These are phyloP conservation scores for Geotrichum aggregatum DNA, from an alignment of 1,139 yeast genomes.

Conservation along the genomic window DNA sequence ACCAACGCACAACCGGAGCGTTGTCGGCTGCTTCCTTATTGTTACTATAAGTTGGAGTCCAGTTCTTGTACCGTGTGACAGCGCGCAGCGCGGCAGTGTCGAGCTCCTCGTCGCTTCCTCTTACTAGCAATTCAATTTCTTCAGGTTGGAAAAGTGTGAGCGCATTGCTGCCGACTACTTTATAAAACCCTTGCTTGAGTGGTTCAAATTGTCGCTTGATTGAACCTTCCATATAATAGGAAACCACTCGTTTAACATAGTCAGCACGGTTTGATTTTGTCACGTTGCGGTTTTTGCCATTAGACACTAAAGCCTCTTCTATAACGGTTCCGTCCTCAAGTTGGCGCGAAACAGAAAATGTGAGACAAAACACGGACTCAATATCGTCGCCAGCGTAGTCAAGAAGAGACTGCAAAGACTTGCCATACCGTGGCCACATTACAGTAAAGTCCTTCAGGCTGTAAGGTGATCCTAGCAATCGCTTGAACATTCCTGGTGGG, in stretches of 20 bases:
- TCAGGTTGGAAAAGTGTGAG: constrained; percentile 71
- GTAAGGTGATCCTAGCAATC: constrained; percentile 56
- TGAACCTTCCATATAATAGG: constrained; percentile 55
- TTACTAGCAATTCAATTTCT: constrained; percentile 74
- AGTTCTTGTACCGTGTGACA: constrained; percentile 69
- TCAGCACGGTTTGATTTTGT: constrained; percentile 51
- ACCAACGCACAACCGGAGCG: constrained; percentile 57
- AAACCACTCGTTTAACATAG: constrained; percentile 61
- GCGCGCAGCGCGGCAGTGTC: constrained; percentile 66
- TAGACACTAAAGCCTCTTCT: constrained; percentile 47
- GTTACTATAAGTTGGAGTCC: constrained; percentile 37
- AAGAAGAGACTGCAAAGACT: constrained; percentile 53
- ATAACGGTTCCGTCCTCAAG: constrained; percentile 28
- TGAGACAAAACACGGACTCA: constrained; percentile 45
- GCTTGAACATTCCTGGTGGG: constrained; percentile 73
- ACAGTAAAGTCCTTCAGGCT: constrained; percentile 61
- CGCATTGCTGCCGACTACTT: constrained; percentile 78
- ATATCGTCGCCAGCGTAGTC: constrained; percentile 47
- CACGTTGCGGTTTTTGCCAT: constrained; percentile 56
- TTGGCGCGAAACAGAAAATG: constrained; percentile 45
- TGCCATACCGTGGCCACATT: constrained; percentile 63
- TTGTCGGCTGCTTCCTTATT: constrained; percentile 31
- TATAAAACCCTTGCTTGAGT: constrained; percentile 65
- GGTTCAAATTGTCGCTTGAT: constrained; percentile 52
- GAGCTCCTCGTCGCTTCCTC: constrained; percentile 68